phyloP scores from a whole-genome alignment of 148 eudicot genomes.

The Salicornia ramosissima region DNA sequence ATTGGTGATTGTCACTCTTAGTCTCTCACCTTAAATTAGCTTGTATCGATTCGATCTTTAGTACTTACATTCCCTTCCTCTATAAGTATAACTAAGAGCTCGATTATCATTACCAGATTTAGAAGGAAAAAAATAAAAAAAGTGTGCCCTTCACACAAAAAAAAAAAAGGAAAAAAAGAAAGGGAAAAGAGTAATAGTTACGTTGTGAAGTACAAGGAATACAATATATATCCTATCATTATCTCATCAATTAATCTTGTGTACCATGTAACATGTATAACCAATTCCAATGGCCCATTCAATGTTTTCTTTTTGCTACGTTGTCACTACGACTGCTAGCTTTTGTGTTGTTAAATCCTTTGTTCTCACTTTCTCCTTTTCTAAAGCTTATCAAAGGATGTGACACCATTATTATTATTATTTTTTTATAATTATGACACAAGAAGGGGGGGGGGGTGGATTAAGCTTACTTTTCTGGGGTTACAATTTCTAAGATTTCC shows the following conservation, averaged over 20 bases:
- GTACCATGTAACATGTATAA: background rate
- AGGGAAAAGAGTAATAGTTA: background rate
- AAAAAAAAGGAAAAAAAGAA: no score
- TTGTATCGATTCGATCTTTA: no score
- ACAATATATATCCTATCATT: background rate
- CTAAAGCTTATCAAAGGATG: constrained; percentile 2
- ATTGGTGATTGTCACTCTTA: no score
- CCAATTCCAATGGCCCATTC: background rate
- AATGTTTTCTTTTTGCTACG: background rate
- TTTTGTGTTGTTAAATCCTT: background rate
- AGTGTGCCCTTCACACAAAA: no score
- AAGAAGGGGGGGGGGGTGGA: background rate
- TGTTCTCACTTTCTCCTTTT: constrained; percentile 5
- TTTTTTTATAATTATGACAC: background rate
- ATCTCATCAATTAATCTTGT: background rate
- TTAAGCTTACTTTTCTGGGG: no score
- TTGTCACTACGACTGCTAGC: background rate
- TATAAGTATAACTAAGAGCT: no score
- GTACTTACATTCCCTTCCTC: no score
- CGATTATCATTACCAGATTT: no score
- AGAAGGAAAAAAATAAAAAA: no score
- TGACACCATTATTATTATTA: background rate
- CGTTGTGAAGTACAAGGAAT: background rate
- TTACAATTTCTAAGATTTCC: no score
- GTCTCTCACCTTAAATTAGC: no score